These are phyloP conservation scores for Hypoxylon rickii DNA, from an alignment of 495 filamentous ascomycete genomes.

Conservation along the genomic window DNA sequence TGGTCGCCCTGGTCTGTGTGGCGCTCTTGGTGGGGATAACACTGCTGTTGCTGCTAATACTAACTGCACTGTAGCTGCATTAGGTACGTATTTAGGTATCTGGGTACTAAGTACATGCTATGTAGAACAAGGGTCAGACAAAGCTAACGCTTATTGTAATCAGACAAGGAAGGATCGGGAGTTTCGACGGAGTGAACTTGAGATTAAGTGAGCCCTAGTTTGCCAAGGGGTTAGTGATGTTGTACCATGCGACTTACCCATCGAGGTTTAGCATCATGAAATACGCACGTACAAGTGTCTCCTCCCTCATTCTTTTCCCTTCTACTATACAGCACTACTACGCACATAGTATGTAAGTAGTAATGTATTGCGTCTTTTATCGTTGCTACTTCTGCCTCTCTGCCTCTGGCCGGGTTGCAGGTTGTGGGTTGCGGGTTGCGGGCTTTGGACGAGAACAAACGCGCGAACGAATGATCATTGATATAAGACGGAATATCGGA, in stretches of 20 bases:
- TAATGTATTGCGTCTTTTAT: too few species aligned
- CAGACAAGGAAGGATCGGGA: constrained; percentile 31
- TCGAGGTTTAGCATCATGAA: neutral
- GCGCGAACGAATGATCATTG: too few species aligned
- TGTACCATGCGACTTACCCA: constrained; percentile 3
- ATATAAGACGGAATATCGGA: constrained; percentile 11
- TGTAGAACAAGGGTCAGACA: neutral
- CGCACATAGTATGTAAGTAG: neutral
- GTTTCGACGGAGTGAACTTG: constrained; percentile 26
- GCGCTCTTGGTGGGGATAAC: constrained; percentile 18
- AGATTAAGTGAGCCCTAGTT: constrained; percentile 23
- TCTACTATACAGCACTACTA: neutral
- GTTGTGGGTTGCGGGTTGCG: constrained; percentile 11
- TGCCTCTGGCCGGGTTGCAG: neutral
- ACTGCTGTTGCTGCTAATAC: too few species aligned
- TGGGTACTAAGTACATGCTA: neutral
- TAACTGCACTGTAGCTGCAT: too few species aligned
- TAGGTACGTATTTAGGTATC: constrained; percentile 5
- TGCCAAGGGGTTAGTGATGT: neutral
- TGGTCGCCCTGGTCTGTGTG: constrained; percentile 28
- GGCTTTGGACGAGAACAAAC: too few species aligned
- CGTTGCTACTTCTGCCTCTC: neutral
- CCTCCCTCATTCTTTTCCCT: neutral
- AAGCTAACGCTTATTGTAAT: neutral
- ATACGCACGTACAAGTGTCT: neutral